Base-by-base conservation (phyloP, 1,284 basidiomycete species). In the Microbotryum lychnidis-dioicae region DNA sequence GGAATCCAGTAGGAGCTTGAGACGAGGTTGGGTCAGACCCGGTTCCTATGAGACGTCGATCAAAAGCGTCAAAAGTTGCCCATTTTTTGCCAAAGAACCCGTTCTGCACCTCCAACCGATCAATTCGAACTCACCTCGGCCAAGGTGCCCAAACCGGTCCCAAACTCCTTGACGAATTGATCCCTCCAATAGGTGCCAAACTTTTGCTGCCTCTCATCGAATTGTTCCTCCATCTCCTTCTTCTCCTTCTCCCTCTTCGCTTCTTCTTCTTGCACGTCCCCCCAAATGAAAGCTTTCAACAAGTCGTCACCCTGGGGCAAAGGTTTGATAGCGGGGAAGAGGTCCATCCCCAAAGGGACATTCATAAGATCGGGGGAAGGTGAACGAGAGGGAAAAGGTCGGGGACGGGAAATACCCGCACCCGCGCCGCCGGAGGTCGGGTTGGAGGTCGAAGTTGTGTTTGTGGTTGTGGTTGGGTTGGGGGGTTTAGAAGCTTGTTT, bases 161-260 rank as follows among this genome's bases (percentile, higher is more conserved):
- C 67, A 54, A 68, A 68, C 58, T 68, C 67, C 48, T 61, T 61
- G 0, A 66, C 64, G 21, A 68, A 49, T 33, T 65, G 27, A 6
- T 58, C 62, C 37, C 67, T 57, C 67, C 67, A 68, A 64, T 65
- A 66, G 27, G 60, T 64, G 27, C 67, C 67, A 49, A 68, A 68
- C 33, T 56, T 56, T 31, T 56, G 50, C 50, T 62, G 60, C 23
- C 61, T 25, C 27, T 20, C 52, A 27, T 50, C 12, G 21, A 54
- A 55, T 18, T 48, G 31, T 29, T 55, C 37, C 42, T 50, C 48
- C 27, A 50, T 54, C 46, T 50, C 57, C 25, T 59, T 29, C 54
- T 27, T 25, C 25, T 48, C 52, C 21, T 33, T 49, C 54, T 56
- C 42, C 20, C 8, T 33, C 14, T 58, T 51, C 9, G 33, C 65